A percentile compares a stretch with the other conserved stretches of the same genome.
Conservation (phyloP, 345 rosid species). For the Euclidium syriacum region DNA sequence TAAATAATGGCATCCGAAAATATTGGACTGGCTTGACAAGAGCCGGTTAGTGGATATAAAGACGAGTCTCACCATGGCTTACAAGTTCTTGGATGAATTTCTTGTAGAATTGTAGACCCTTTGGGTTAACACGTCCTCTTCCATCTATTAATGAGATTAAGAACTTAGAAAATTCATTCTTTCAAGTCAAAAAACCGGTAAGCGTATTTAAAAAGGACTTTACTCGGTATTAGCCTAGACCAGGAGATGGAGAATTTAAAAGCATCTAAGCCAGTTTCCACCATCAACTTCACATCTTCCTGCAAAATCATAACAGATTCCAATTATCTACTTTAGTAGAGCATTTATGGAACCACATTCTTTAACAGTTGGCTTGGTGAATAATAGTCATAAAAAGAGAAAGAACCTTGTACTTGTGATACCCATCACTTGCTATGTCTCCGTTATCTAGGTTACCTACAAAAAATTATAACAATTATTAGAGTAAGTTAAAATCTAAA, state of each 20-base stretch:
- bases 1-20: too few species aligned
- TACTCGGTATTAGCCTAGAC: slow-evolving; percentile 73
- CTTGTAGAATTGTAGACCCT: slow-evolving; percentile 48
- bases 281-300: slow-evolving; percentile 79
- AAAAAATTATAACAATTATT: background rate
- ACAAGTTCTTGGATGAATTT: slow-evolving; percentile 42
- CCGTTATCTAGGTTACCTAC: slow-evolving; percentile 32
- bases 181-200: too few species aligned
- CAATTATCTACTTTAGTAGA: too few species aligned
- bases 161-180: background rate
- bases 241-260: slow-evolving; percentile 72
- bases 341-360: too few species aligned
- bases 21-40: too few species aligned
- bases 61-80: slow-evolving; percentile 31
- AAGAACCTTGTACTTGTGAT: slow-evolving; percentile 58
- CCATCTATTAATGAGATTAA: slow-evolving; percentile 40
- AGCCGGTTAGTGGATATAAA: background rate
- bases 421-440: slow-evolving; percentile 48
- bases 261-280: slow-evolving; percentile 47
- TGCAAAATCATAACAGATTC: background rate
- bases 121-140: slow-evolving; percentile 50
- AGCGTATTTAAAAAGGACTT: background rate
- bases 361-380: too few species aligned
- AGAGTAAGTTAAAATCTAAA: too few species aligned
- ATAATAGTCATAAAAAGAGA: background rate